phyloP scores from a whole-genome alignment of 768 basidiomycete species.

The Exsudoporus frostii region DNA sequence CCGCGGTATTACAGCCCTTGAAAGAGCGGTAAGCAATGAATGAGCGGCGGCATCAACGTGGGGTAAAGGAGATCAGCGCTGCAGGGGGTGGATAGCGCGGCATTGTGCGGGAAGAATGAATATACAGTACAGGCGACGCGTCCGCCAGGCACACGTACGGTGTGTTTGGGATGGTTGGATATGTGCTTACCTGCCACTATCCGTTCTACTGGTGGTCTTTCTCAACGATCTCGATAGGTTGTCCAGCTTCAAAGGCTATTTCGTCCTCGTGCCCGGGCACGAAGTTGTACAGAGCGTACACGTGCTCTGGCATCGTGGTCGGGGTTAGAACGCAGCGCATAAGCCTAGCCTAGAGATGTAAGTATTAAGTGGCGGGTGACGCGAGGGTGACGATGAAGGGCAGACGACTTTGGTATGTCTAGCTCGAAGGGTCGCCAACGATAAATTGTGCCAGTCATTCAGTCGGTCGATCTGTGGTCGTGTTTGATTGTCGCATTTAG shows the following conservation, averaged over 20 bases:
- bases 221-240: conserved; percentile 90
- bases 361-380: neutral
- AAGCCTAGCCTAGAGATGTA: neutral
- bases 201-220: conserved; percentile 92
- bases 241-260: conserved; percentile 77
- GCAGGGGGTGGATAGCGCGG: conserved; percentile 1
- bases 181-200: conserved; percentile 76
- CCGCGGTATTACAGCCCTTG: conserved; percentile 79
- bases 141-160: neutral
- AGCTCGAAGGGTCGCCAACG: too few species aligned
- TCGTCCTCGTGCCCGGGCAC: conserved; percentile 94
- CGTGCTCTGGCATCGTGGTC: conserved; percentile 68
- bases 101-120: neutral
- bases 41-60: conserved; percentile 25
- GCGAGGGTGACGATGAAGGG: too few species aligned
- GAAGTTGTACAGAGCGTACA: too few species aligned
- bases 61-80: neutral
- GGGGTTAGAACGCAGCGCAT: neutral
- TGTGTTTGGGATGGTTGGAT: neutral
- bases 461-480: too few species aligned
- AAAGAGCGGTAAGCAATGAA: conserved; percentile 20
- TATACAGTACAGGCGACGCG: conserved; percentile 4
- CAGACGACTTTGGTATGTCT: too few species aligned
- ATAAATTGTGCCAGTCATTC: too few species aligned
- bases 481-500: too few species aligned